phyloP scores from a whole-genome alignment of 805 yeast genomes.

The Candida nonsorbophila region DNA sequence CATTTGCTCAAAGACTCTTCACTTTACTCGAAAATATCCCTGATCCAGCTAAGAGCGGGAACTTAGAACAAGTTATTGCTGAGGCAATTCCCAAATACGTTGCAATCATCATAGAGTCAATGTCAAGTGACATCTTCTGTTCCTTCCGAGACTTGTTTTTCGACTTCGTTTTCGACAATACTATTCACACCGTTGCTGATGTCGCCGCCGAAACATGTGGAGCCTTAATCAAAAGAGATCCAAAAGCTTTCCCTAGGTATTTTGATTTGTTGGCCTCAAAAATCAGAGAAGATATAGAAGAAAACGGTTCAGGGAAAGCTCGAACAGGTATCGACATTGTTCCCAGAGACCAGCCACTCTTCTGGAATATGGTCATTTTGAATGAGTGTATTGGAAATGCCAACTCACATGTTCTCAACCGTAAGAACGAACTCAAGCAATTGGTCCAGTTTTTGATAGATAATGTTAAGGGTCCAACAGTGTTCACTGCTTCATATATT shows the following conservation, averaged over 20 bases:
- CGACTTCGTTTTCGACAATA: slow-evolving; percentile 56
- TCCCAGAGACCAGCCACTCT: slow-evolving; percentile 73
- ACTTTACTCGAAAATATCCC: slow-evolving; percentile 65
- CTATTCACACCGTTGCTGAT: slow-evolving; percentile 56
- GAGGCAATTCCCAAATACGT: slow-evolving; percentile 32
- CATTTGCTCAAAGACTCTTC: slow-evolving; percentile 56
- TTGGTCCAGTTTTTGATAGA: slow-evolving; percentile 42
- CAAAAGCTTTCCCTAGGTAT: slow-evolving; percentile 39
- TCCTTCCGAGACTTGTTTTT: slow-evolving; percentile 43
- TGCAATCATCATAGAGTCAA: slow-evolving; percentile 46
- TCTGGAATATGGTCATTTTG: slow-evolving; percentile 64
- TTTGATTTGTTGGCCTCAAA: slow-evolving; percentile 42
- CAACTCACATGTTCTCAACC: slow-evolving; percentile 41
- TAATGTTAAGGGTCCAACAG: slow-evolving; percentile 58
- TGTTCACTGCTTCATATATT: slow-evolving; percentile 55
- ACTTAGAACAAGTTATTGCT: slow-evolving; percentile 45
- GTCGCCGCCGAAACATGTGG: slow-evolving; percentile 71
- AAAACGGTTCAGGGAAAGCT: slow-evolving; percentile 75
- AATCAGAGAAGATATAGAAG: slow-evolving; percentile 61
- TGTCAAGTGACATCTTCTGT: slow-evolving; percentile 51
- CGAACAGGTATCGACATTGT: slow-evolving; percentile 62
- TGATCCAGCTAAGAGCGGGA: slow-evolving; percentile 46
- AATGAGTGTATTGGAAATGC: slow-evolving; percentile 70
- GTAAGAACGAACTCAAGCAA: slow-evolving; percentile 40
- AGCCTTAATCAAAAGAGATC: slow-evolving; percentile 61